Base-by-base conservation (phyloP, 768 basidiomycete species). In the Cubamyces lactineus region DNA sequence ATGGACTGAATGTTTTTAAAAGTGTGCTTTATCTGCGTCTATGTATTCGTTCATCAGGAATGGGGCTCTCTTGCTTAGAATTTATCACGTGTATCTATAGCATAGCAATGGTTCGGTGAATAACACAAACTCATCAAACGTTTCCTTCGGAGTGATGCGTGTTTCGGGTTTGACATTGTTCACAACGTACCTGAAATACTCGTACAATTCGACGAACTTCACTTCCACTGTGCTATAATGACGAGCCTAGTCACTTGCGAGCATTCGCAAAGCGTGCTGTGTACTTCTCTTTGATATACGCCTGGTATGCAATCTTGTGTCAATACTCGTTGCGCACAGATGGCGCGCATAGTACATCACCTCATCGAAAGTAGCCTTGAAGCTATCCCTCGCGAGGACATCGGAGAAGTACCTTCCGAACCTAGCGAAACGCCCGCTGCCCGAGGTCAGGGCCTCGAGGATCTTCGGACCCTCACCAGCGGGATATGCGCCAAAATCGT, bases 401-500 rank as follows among this genome's bases (percentile, higher is more conserved):
- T 78, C 81, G 5, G 70, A 69, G 30, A 73, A 76, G 64, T 88
- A 89, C 62, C 79, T 73, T 45, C 74, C 72, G 62, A 84, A 79
- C 53, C 81, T 76, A 11, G 73, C 78, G 62, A 80, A 87, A 63
- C 81, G 82, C 1, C 57, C 78, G 69, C 40, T 80, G 64, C 61
- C 76, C 71, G 54, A 88, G 2, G 28, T 56, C 41, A 62, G 70
- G 7, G 67, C 73, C 39, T 80, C 75, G 50, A 80, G 74, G 3
- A 80, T 71, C 64, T 75, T 78, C 40, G 66, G 71, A 0, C 85
- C 86, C 40, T 80, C 76, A 1, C 83, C 86, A 16, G 66, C 71
- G 4, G 77, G 75, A 63, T 74, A 89, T 17, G 71, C 76, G 3
- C 87, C 86, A n/a, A 85, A 39, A 46, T 88, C 84, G 62, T 84